A percentile compares a stretch with the other conserved stretches of the same genome.
Evolutionary conservation across 768 basidiomycete species (phyloP).

Genomic region (Tylopilus vinaceipallidus): DNA sequence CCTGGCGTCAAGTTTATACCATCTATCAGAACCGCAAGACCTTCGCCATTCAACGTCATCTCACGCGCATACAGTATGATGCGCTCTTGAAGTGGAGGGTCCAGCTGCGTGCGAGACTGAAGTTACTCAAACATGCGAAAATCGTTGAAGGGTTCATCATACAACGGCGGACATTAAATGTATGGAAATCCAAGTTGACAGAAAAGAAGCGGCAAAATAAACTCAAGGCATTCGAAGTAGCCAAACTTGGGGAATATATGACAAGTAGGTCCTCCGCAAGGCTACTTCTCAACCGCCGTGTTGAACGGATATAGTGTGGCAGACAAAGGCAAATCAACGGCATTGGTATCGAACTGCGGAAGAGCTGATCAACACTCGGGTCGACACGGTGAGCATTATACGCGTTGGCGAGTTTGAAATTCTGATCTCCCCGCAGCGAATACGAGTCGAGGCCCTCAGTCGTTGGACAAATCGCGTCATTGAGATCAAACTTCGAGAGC

Average conservation of each 20-base stretch:
- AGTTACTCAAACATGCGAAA: conserved; percentile 52
- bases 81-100: conserved; percentile 56
- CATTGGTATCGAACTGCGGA: conserved; percentile 45
- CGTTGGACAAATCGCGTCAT: conserved; percentile 75
- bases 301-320: conserved; percentile 44
- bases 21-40: conserved; percentile 46
- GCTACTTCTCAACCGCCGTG: neutral
- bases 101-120: conserved; percentile 47
- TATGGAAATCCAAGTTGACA: conserved; percentile 47
- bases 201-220: conserved; percentile 44
- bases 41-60: conserved; percentile 44
- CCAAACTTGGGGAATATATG: conserved; percentile 29
- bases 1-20: conserved; percentile 44
- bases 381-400: conserved; percentile 39
- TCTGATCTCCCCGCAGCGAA: conserved; percentile 41
- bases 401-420: neutral
- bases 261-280: conserved; percentile 33
- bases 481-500: conserved; percentile 67
- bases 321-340: conserved; percentile 35
- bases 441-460: conserved; percentile 45
- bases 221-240: conserved; percentile 42
- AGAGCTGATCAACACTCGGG: conserved; percentile 36
- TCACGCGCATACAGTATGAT: conserved; percentile 39
- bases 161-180: conserved; percentile 44
- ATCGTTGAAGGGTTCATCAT: conserved; percentile 51